A percentile compares a stretch with the other conserved stretches of the same genome.
Evolutionary conservation across 805 yeast species (phyloP).

Genomic region (Suhomyces canberraensis): DNA sequence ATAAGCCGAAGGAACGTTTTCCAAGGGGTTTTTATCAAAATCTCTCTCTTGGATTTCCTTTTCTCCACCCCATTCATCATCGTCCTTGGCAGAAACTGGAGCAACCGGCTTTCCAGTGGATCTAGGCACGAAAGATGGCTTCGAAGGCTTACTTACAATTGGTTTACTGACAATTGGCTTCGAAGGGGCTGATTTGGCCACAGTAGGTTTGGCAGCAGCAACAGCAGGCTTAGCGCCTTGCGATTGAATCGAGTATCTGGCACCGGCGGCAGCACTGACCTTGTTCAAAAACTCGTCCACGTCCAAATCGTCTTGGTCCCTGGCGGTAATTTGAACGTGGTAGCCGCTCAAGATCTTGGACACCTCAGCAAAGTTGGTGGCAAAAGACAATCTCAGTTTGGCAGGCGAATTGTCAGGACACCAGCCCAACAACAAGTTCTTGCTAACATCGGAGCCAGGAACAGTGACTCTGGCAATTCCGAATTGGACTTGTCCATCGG

Average conservation of each 20-base stretch:
- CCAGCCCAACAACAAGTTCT: constrained; percentile 88
- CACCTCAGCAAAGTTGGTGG: constrained; percentile 73
- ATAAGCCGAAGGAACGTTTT: constrained; percentile 58
- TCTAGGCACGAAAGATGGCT: constrained; percentile 31
- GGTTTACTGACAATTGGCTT: constrained; percentile 22
- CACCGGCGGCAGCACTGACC: constrained; percentile 91
- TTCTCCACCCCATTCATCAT: constrained; percentile 75
- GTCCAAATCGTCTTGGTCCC: constrained; percentile 86
- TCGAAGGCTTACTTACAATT: constrained; percentile 27
- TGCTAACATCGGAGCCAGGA: constrained; percentile 87
- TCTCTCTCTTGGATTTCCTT: constrained; percentile 55
- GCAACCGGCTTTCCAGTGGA: constrained; percentile 41
- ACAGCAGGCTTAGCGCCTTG: constrained; percentile 6
- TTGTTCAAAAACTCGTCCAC: constrained; percentile 70
- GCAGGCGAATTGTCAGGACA: constrained; percentile 93
- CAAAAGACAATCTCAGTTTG: constrained; percentile 72
- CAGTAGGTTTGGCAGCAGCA: constrained; percentile 14
- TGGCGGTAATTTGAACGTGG: constrained; percentile 96
- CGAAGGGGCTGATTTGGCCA: constrained; percentile 8
- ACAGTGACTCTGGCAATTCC: constrained; percentile 87
- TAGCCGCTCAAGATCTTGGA: constrained; percentile 72
- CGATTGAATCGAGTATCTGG: constrained; percentile 74
- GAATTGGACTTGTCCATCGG: constrained; percentile 84
- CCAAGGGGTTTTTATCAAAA: constrained; percentile 47
- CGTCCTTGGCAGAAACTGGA: constrained; percentile 25